Evolutionary conservation across 2,329 filamentous ascomycete species (phyloP).

Genomic region (Hypoxylon sp.): DNA sequence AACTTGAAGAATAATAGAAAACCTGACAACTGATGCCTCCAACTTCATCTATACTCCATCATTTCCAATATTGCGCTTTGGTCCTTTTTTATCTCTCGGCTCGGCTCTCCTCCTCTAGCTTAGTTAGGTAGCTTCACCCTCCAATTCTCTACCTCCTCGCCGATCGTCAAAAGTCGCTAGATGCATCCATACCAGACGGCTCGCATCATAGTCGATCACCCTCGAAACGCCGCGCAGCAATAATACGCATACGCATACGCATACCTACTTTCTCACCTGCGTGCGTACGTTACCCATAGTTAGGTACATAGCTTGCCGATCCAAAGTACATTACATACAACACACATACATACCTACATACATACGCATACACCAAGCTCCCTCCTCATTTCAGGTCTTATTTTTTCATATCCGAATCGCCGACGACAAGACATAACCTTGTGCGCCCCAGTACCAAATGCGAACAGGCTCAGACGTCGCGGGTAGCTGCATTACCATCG

Average conservation of each 20-base stretch:
- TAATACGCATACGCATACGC: conserved; percentile 44
- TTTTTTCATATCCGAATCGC: conserved; percentile 50
- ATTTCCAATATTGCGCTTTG: conserved; percentile 26
- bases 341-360: conserved; percentile 38
- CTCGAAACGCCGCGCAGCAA: conserved; percentile 44
- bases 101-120: conserved; percentile 12
- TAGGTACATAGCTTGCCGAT: conserved; percentile 43
- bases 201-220: conserved; percentile 42
- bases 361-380: conserved; percentile 19
- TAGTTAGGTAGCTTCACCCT: conserved; percentile 18
- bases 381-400: conserved; percentile 37
- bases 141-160: conserved; percentile 12
- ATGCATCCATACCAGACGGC: conserved; percentile 46
- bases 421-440: conserved; percentile 48
- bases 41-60: conserved; percentile 43
- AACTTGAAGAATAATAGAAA: conserved; percentile 16
- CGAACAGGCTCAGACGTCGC: conserved; percentile 56
- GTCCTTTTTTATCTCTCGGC: conserved; percentile 16
- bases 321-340: conserved; percentile 34
- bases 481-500: conserved; percentile 58
- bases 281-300: conserved; percentile 29
- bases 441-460: conserved; percentile 53
- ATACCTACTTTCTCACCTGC: conserved; percentile 21
- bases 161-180: conserved; percentile 38
- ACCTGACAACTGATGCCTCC: conserved; percentile 32